Conservation (phyloP, 1,284 basidiomycete genomes). For the Ganoderma lingzhi region DNA sequence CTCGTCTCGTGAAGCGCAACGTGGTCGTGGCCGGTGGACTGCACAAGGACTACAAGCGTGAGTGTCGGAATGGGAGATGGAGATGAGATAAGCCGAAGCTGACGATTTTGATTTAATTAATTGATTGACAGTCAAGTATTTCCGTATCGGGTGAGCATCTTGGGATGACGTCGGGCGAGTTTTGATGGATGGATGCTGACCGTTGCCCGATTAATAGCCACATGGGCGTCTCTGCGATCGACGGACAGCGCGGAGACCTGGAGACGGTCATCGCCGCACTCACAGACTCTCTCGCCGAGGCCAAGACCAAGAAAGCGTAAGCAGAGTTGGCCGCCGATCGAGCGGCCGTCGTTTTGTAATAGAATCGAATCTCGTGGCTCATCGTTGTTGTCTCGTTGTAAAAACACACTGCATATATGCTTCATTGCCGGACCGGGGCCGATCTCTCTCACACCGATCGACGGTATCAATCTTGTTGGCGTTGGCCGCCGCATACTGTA, state of each 20-base stretch:
- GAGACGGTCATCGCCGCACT: conserved; percentile 78
- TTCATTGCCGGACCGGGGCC: neutral
- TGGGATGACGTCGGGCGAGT: neutral
- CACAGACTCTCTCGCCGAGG: conserved; percentile 66
- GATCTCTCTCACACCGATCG: neutral
- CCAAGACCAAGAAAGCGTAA: conserved; percentile 48
- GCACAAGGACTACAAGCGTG: conserved; percentile 88
- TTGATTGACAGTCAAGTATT: conserved; percentile 72
- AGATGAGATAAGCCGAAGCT: conserved; percentile 12
- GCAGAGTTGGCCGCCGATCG: conserved; percentile 18
- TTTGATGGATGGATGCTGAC: neutral
- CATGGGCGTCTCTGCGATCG: conserved; percentile 89
- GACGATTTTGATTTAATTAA: conserved; percentile 9
- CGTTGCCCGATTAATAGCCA: conserved; percentile 57
- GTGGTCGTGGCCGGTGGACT: conserved; percentile 92
- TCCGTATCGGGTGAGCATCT: conserved; percentile 74
- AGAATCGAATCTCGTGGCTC: conserved; percentile 27
- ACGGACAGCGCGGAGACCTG: conserved; percentile 76
- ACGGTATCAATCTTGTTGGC: neutral
- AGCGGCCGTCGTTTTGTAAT: conserved; percentile 27
- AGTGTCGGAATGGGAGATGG: conserved; percentile 36
- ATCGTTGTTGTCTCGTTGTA: conserved; percentile 21
- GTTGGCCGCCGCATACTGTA: neutral
- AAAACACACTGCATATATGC: neutral
- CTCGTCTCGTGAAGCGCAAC: conserved; percentile 71